phyloP scores from a whole-genome alignment of 176 grass and related monocot species.

The Triticum aestivum region IWGSC_CS_RefSeq_v2.1 NC_057806.1:597836325-597836824 shows the following conservation, averaged over 20 bases:
- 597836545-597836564: not conserved
- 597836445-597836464: too few species aligned
- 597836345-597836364: too few species aligned
- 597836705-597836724: conserved; percentile 68
- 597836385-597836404: too few species aligned
- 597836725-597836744: conserved; percentile 28
- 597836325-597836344: too few species aligned
- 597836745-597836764: too few species aligned
- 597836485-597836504: too few species aligned
- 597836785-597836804: not conserved
- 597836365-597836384: too few species aligned
- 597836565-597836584: not conserved
- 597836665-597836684: conserved; percentile 53
- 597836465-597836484: too few species aligned
- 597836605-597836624: conserved; percentile 88
- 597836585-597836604: conserved; percentile 77
- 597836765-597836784: not conserved
- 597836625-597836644: conserved; percentile 84
- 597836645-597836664: conserved; percentile 80
- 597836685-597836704: conserved; percentile 60
- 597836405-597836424: too few species aligned
- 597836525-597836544: not conserved
- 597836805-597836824: not conserved
- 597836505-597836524: not conserved
- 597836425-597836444: too few species aligned